Evolutionary conservation across 805 yeast genomes (phyloP).

Genomic region (Ogataea kodamae): DNA sequence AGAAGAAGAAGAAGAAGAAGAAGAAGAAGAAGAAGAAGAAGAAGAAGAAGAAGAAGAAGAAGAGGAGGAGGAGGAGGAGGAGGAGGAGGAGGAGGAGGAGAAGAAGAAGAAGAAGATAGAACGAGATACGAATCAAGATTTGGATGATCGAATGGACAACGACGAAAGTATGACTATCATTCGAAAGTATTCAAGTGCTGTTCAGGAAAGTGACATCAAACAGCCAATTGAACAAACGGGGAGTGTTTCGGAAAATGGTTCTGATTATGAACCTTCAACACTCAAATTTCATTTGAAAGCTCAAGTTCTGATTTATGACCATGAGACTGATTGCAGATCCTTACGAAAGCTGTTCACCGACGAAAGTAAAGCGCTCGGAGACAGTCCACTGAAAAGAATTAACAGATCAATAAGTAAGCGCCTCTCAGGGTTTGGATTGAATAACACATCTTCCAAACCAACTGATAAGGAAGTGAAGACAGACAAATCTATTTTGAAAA

Average conservation of each 20-base stretch:
- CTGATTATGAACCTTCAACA: constrained; percentile 6
- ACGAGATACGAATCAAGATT: no score
- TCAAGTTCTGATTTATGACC: constrained; percentile 22
- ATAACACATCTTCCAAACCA: constrained; percentile 2
- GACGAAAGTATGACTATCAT: background rate
- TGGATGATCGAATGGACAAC: constrained; percentile 2
- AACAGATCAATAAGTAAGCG: constrained; percentile 20
- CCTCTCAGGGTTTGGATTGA: constrained; percentile 14
- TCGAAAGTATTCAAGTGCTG: no score
- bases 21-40: no score
- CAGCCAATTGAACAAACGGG: no score
- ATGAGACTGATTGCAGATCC: constrained; percentile 22
- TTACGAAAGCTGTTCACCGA: constrained; percentile 17
- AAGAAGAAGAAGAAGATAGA: no score
- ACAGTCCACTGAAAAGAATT: constrained; percentile 19
- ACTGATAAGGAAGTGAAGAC: background rate
- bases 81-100: no score
- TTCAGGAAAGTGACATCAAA: no score
- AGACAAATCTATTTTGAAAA: constrained; percentile 38
- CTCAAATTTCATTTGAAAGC: constrained; percentile 25
- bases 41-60: no score
- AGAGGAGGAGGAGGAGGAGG: no score
- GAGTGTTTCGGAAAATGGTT: no score
- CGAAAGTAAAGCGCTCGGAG: constrained; percentile 3
- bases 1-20: no score